Evolutionary conservation across 1,139 yeast species (phyloP).

Genomic region (Eremothecium gossypii): DNA sequence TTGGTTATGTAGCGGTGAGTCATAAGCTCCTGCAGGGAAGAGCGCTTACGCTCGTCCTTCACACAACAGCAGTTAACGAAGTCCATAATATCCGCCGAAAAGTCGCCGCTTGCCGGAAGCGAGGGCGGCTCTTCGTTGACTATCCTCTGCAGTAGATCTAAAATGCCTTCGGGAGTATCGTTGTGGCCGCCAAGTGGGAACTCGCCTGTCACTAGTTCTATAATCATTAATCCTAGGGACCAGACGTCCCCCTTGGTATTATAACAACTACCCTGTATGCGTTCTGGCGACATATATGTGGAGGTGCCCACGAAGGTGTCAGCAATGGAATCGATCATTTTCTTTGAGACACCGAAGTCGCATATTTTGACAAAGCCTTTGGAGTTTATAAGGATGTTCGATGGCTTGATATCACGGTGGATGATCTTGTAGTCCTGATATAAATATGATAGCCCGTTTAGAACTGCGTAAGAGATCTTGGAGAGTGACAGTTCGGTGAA

Average conservation of each 20-base stretch:
- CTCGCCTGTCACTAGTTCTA: constrained; percentile 78
- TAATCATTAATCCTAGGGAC: constrained; percentile 86
- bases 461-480: constrained; percentile 65
- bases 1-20: constrained; percentile 26
- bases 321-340: constrained; percentile 82
- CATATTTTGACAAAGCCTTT: constrained; percentile 76
- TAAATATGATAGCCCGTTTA: constrained; percentile 73
- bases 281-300: constrained; percentile 95
- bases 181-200: constrained; percentile 48
- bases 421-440: constrained; percentile 77
- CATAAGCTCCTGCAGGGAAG: constrained; percentile 52
- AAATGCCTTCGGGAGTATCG: constrained; percentile 75
- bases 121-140: constrained; percentile 90
- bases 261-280: constrained; percentile 89
- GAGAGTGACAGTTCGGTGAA: constrained; percentile 63
- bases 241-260: constrained; percentile 93
- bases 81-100: constrained; percentile 40
- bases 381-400: constrained; percentile 72
- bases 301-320: constrained; percentile 97
- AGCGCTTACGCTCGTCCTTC: constrained; percentile 55
- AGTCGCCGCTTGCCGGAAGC: constrained; percentile 37
- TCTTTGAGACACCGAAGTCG: constrained; percentile 92
- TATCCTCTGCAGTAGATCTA: constrained; percentile 81
- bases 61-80: constrained; percentile 61
- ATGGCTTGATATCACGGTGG: constrained; percentile 89